Base-by-base conservation (phyloP, 768 basidiomycete species). In the Leccinum subgranulosum region DNA sequence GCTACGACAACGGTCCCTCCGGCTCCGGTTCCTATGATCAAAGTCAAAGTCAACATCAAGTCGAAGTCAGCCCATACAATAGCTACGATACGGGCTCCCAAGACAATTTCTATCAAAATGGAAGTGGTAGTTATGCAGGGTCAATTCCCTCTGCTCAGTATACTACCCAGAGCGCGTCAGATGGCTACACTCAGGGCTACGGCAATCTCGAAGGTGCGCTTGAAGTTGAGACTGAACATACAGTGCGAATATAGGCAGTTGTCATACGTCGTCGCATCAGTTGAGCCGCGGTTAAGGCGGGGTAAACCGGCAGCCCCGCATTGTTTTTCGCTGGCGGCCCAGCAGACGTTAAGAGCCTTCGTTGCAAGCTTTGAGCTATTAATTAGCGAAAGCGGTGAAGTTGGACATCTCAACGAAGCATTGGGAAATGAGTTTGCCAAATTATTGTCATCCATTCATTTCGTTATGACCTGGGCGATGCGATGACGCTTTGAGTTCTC, bases 191-290 rank as follows among this genome's bases (percentile, higher is more conserved):
- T 72, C 85, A 87, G 76, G 85, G 77, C 61, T 88, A 82, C 73
- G 83, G 81, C 76, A 81, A 72, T 64, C 77, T 76, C 77, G 90
- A 92, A 92, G 90, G 90, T 93, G 83, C 90, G 90, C 89, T 86
- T 76, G 79, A 82, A 68, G 73, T 84, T 85, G 75, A 85, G 82
- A 83, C 79, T 84, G 72, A 81, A 72, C 65, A 67, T 68, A 56
- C 71, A 71, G 71, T 67, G 75, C 73, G 70, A 78, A 73, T 69
- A 74, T 66, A 76, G 76, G 76, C 73, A 75, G 73, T 70, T 70
- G 47, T 63, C 54, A 61, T 59, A 58, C 60, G 51, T 67, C 66
- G 63, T 66, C 59, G 70, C 72, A 73, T 70, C 70, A 54, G 62
- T 69, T 72, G 65, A 72, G 72, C 73, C 76, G 75, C 78, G 71